Evolutionary conservation across 352 stramenopile genomes (phyloP).

Genomic region (Sclerospora graminicola): DNA sequence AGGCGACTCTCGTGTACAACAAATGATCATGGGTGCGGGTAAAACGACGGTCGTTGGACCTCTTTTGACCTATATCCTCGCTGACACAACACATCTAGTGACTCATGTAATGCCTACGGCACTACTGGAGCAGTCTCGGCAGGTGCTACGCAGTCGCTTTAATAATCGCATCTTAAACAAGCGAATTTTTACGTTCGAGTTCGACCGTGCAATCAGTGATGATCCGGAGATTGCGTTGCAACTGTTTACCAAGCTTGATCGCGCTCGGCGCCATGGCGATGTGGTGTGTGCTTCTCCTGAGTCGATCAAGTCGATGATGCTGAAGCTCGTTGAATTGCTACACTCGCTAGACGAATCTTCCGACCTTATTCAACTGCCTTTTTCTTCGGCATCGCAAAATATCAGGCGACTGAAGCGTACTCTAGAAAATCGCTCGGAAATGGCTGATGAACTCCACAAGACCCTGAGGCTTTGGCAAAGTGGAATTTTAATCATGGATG

Average conservation of each 20-base stretch:
- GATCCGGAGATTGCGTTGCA: conserved; percentile 46
- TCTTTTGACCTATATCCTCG: conserved; percentile 96
- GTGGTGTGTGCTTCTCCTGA: conserved; percentile 98
- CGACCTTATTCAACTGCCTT: conserved; percentile 51
- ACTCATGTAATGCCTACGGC: conserved; percentile 98
- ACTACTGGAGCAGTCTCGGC: conserved; percentile 96
- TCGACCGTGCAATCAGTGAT: conserved; percentile 92
- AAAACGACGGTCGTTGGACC: conserved; percentile 99
- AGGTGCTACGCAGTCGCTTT: conserved; percentile 96
- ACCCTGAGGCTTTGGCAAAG: conserved; percentile 87
- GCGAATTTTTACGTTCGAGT: conserved; percentile 98
- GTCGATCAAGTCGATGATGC: conserved; percentile 98
- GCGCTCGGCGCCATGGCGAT: conserved; percentile 83
- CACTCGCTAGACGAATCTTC: conserved; percentile 84
- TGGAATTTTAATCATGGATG: conserved; percentile 90
- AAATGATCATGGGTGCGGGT: conserved; percentile 99
- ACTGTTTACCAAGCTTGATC: conserved; percentile 82
- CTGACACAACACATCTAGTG: conserved; percentile 91
- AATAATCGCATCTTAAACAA: conserved; percentile 94
- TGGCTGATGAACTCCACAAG: conserved; percentile 87
- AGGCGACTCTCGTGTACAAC: conserved; percentile 78
- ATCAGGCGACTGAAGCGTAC: conserved; percentile 52
- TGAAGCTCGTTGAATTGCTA: conserved; percentile 96
- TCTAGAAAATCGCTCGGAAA: conserved; percentile 73
- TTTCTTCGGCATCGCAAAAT: conserved; percentile 58